Percentiles rank a stretch among this genome's conserved stretches.
Conservation (phyloP, 2,329 filamentous ascomycete genomes). For the Trichoderma koningiopsis region DNA sequence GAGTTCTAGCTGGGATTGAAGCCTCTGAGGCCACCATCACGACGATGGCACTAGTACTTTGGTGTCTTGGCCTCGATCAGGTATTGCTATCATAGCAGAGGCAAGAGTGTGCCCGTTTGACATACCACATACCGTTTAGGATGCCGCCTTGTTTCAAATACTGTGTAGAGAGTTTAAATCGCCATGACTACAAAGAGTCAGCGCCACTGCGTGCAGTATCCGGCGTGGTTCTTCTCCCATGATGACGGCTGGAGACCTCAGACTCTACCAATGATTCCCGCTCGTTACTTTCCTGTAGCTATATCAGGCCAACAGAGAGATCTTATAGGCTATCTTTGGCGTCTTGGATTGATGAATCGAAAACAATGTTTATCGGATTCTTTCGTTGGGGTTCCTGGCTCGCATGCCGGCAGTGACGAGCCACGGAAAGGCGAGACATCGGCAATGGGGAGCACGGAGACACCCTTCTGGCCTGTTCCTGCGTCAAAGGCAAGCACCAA, state of each 20-base stretch:
- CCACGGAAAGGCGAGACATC: slow-evolving; percentile 9
- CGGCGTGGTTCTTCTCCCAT: neutral
- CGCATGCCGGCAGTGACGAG: slow-evolving; percentile 18
- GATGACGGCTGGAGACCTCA: neutral
- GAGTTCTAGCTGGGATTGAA: neutral
- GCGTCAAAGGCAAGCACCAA: neutral
- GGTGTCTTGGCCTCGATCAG: neutral
- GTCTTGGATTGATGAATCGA: slow-evolving; percentile 17
- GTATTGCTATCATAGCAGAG: neutral
- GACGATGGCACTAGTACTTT: neutral
- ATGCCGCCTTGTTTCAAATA: neutral
- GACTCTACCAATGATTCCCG: neutral
- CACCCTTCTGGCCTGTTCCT: slow-evolving; percentile 14
- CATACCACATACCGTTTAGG: neutral
- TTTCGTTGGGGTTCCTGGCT: slow-evolving; percentile 11
- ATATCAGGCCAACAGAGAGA: neutral
- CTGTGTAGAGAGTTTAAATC: neutral
- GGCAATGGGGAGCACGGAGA: slow-evolving; percentile 9
- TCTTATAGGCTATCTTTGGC: slow-evolving; percentile 2
- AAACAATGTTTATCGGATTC: slow-evolving; percentile 23
- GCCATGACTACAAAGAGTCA: neutral
- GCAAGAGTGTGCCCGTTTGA: neutral
- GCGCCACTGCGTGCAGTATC: neutral
- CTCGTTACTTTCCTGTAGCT: neutral
- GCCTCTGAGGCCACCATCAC: neutral